Evolutionary conservation across 1,284 basidiomycete species (phyloP).

Genomic region (Ganoderma meredithae): DNA sequence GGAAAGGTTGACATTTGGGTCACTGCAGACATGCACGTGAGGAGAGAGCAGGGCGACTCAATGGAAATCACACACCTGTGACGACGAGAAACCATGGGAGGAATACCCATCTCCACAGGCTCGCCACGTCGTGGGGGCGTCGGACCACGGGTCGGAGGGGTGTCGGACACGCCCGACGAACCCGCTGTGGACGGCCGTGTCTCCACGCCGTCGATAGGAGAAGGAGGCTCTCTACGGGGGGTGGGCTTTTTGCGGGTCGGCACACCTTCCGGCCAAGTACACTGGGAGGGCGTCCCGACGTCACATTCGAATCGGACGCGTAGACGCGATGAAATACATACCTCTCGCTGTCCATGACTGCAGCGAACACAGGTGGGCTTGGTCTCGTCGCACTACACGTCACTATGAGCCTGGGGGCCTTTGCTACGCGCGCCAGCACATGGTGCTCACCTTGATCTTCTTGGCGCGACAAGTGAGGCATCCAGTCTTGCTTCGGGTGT

Average conservation of each 20-base stretch:
- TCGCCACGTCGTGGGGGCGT: constrained; percentile 61
- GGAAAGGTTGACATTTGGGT: constrained; percentile 34
- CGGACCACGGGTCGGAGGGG: constrained; percentile 68
- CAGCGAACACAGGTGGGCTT: constrained; percentile 84
- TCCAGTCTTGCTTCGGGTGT: constrained; percentile 86
- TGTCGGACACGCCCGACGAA: constrained; percentile 68
- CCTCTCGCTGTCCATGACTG: constrained; percentile 80
- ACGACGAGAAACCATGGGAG: constrained; percentile 60
- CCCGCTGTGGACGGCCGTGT: constrained; percentile 68
- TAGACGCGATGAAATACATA: constrained; percentile 44
- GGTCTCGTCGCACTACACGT: constrained; percentile 76
- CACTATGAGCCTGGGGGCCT: constrained; percentile 23
- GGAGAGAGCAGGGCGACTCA: neutral
- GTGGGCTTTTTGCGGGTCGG: constrained; percentile 65
- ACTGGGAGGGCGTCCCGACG: constrained; percentile 50
- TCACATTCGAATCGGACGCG: constrained; percentile 25
- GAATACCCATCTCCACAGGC: constrained; percentile 57
- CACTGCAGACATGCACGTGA: constrained; percentile 27
- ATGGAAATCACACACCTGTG: constrained; percentile 48
- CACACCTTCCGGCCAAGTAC: constrained; percentile 82
- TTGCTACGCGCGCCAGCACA: constrained; percentile 17
- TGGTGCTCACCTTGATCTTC: constrained; percentile 79
- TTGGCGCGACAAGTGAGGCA: constrained; percentile 85
- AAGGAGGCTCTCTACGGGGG: constrained; percentile 44
- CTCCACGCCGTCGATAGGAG: constrained; percentile 53